Evolutionary conservation across 2,329 filamentous ascomycete species (phyloP), one percentile per base, ranked within the genome.

Genomic region (Laburnicola sp.): DNA sequence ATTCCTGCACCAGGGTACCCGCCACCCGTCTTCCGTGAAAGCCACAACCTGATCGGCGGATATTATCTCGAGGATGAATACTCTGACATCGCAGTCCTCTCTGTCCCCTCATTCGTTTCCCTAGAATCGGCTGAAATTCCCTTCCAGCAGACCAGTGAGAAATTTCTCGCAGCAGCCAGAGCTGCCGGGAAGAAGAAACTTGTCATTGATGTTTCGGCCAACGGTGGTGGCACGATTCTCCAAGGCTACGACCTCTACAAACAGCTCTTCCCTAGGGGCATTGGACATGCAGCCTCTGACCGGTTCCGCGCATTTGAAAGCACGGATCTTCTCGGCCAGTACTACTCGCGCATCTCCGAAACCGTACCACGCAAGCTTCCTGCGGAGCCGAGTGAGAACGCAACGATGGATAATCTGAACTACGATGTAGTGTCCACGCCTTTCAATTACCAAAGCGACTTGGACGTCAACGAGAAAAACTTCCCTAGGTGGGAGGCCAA

Each of bases 241-340:
- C 76, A 81, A n/a, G 84, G 81, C 11, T 84, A 83, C 57, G 83
- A 86, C 61, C 75, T 87, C 25, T 86, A 86, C 72, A 80, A 81
- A 46, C 69, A 78, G 64, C 73, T 85, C 0, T 81, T 82, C 71
- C 82, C 82, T 0, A 55, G 60, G 4, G 69, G 75, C 9, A 71
- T 78, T 6, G 69, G 75, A 3, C 75, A 76, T 3, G 82, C 80
- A 50, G 78, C 78, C 3, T 77, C 75, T 3, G 76, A 76, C 53
- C 79, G 82, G 23, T 75, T 82, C 65, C 75, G 81, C 9, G 76
- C 80, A 2, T 72, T 78, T 32, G 77, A 82, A 48, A 71, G 72
- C 21, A 73, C 80, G 26, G 66, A 76, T 37, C 58, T 77, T 11
- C 67, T 83, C 8, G 68, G 77, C 54, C 49, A 75, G 54, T 64